Evolutionary conservation across 345 rosid genomes (phyloP), one percentile per base, ranked within the genome.

Genomic region (Salix arbutifolia): DNA sequence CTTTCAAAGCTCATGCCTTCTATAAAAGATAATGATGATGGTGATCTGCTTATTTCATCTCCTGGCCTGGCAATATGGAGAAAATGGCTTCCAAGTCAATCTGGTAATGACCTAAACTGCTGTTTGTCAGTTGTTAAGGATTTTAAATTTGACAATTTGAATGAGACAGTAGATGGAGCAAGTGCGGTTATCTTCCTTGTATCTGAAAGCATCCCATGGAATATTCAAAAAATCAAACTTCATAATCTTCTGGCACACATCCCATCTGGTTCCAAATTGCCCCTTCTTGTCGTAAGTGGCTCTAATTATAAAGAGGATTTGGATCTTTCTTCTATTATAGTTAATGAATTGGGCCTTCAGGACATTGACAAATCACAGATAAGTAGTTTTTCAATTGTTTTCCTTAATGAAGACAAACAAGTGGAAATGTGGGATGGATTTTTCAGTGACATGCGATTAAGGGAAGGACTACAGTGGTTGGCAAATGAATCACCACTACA

Each of bases 391-490:
- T 77, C 67, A 48, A 81, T 93, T 72, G 78, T 89, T 81, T 91
- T 82, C 82, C 94, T 96, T 72, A 79, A 77, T 70, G 92, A 77
- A 70, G 88, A 84, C 66, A 73, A 77, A 67, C 83, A 80, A 48
- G 70, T 31, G 48, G 86, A 85, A 73, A 71, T 66, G 18, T 72
- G 68, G 11, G 89, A 85, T 81, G 90, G 85, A 46, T 96, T 93
- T 87, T 91, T 90, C 84, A 90, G 92, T 40, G 94, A 93, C 64
- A 69, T 72, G 69, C 84, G 74, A 64, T 84, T 96, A 73, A 85
- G 93, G 80, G 89, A 89, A 69, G 99, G 99, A 72, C 78, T 93
- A 48, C 82, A 78, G 83, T 96, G 99, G 99, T 85, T 96, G 74
- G 98, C 97, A 52, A 84, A 85, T 66, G 84, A 80, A 58, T 89